Evolutionary conservation across 2,329 filamentous ascomycete species (phyloP).

Genomic region (Apiospora pterosperma): DNA sequence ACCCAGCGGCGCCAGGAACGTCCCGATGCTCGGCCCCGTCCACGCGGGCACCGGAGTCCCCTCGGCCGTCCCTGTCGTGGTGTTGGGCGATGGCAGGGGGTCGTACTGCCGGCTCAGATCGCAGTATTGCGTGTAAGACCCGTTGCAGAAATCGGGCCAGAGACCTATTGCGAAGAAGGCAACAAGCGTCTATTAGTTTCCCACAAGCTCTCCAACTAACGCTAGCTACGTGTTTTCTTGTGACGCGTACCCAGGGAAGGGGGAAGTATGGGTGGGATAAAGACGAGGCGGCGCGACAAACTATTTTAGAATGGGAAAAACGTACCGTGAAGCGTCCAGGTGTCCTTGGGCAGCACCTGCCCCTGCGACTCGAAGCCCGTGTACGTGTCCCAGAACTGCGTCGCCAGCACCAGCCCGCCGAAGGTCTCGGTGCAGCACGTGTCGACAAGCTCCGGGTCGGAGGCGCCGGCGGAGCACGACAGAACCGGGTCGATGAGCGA

Average conservation of each 20-base stretch:
- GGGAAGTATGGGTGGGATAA: neutral
- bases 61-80: slow-evolving; percentile 52
- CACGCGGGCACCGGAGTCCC: slow-evolving; percentile 55
- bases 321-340: slow-evolving; percentile 58
- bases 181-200: too few species aligned
- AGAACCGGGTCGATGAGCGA: slow-evolving; percentile 37
- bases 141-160: slow-evolving; percentile 41
- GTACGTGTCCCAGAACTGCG: slow-evolving; percentile 64
- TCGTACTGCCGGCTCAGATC: slow-evolving; percentile 64
- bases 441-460: slow-evolving; percentile 43
- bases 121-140: slow-evolving; percentile 65
- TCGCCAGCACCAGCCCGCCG: slow-evolving; percentile 58
- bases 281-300: too few species aligned
- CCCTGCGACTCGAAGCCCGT: slow-evolving; percentile 56
- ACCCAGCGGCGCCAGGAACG: slow-evolving; percentile 56
- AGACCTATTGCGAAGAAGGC: neutral
- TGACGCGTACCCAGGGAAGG: too few species aligned
- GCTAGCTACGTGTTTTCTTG: too few species aligned
- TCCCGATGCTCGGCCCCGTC: slow-evolving; percentile 53
- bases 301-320: too few species aligned
- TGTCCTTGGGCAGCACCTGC: slow-evolving; percentile 53
- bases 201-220: too few species aligned
- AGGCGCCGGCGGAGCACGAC: slow-evolving; percentile 47
- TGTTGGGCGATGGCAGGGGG: slow-evolving; percentile 58
- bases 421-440: slow-evolving; percentile 64